phyloP scores from a whole-genome alignment of 1,139 yeast species.

The Pichia sp. region DNA sequence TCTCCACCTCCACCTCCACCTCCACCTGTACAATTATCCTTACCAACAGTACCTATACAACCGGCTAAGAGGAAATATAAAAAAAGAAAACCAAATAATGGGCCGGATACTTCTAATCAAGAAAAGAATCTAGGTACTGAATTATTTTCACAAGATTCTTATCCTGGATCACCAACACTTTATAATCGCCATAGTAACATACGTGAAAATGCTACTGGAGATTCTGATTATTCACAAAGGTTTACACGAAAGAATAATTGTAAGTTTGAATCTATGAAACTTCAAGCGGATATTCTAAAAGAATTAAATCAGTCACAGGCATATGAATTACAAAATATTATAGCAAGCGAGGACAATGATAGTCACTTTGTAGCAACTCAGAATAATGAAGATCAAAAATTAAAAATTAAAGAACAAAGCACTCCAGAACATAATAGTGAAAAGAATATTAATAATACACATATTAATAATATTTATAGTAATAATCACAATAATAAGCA shows the following conservation, averaged over 20 bases:
- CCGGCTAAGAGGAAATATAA: background rate
- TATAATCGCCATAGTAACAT: background rate
- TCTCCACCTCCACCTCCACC: no score
- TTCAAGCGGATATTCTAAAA: background rate
- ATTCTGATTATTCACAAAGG: background rate
- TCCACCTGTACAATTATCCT: background rate
- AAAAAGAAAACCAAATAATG: background rate
- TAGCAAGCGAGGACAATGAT: background rate
- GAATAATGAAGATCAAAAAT: background rate
- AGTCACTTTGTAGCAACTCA: background rate
- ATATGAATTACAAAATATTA: background rate
- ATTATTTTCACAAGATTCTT: conserved; percentile 10
- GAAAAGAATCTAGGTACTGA: background rate
- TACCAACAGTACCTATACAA: background rate
- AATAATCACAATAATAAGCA: background rate
- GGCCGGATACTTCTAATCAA: background rate
- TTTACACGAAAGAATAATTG: background rate
- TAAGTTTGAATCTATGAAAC: background rate
- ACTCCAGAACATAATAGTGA: background rate
- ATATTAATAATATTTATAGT: background rate
- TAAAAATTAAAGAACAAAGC: background rate
- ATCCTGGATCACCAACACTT: conserved; percentile 3
- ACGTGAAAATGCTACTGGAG: background rate
- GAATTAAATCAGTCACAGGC: background rate
- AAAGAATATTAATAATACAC: background rate